A percentile compares a stretch with the other conserved stretches of the same genome.
phyloP scores from a whole-genome alignment of 306 rosid species.

The Cercis canadensis region DNA sequence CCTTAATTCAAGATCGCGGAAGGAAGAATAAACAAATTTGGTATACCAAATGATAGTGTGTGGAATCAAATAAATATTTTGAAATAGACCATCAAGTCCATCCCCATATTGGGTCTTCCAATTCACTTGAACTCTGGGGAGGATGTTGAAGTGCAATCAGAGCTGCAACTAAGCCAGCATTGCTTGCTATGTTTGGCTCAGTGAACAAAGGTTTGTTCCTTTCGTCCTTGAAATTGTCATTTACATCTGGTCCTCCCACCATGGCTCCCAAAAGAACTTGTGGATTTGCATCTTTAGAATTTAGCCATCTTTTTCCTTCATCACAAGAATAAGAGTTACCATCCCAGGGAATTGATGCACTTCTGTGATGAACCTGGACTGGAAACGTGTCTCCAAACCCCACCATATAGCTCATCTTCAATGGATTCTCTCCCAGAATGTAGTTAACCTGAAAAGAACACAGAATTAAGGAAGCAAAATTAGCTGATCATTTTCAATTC shows the following conservation, averaged over 20 bases:
- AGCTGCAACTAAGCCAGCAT: slow-evolving; percentile 88
- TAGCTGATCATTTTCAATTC: slow-evolving; percentile 7
- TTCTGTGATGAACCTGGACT: slow-evolving; percentile 75
- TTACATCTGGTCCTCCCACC: slow-evolving; percentile 73
- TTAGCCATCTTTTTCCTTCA: slow-evolving; percentile 62
- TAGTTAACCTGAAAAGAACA: slow-evolving; percentile 57
- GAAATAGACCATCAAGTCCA: slow-evolving; percentile 61
- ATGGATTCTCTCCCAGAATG: slow-evolving; percentile 82
- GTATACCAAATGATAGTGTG: not conserved
- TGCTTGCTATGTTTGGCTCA: slow-evolving; percentile 78
- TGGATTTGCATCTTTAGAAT: slow-evolving; percentile 63
- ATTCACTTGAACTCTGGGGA: slow-evolving; percentile 39
- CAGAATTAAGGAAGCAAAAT: slow-evolving; percentile 15
- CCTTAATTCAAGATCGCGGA: no score
- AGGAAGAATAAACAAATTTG: no score
- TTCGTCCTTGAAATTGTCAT: slow-evolving; percentile 64
- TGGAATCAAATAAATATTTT: slow-evolving; percentile 28
- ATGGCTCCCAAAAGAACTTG: slow-evolving; percentile 76
- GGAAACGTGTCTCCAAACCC: slow-evolving; percentile 74
- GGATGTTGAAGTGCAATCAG: slow-evolving; percentile 72
- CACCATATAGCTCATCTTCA: slow-evolving; percentile 78
- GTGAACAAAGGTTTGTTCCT: slow-evolving; percentile 68
- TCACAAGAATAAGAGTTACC: slow-evolving; percentile 49
- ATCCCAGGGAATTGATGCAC: slow-evolving; percentile 82
- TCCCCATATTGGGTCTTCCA: slow-evolving; percentile 51